Percentiles rank a stretch among this genome's conserved stretches.
These are phyloP conservation scores for Dendrobium catenatum DNA, from an alignment of 106 monocot species.

Conservation along the genomic window DNA sequence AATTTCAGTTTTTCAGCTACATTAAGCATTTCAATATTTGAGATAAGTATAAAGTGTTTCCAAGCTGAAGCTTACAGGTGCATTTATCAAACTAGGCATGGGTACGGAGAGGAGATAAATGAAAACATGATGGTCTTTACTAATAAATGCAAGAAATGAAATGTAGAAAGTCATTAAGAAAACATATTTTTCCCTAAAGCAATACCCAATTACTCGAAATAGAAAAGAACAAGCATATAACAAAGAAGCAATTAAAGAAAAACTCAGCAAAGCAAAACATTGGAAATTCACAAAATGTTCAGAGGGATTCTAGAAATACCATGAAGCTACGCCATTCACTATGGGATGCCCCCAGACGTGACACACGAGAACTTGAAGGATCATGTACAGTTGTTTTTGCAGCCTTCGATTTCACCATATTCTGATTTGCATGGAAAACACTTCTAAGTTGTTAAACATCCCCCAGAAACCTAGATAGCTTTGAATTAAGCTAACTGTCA, in stretches of 20 bases:
- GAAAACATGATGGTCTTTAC: not conserved
- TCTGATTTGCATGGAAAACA: not conserved
- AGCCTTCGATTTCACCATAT: conserved; percentile 9
- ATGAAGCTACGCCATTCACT: not conserved
- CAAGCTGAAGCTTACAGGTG: not conserved
- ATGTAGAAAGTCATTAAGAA: not conserved
- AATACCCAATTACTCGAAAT: not conserved
- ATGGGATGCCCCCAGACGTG: not conserved
- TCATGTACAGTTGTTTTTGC: not conserved
- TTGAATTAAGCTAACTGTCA: not conserved
- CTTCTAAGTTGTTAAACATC: not conserved
- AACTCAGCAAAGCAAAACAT: not conserved
- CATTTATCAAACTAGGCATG: not conserved
- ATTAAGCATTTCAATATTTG: not conserved
- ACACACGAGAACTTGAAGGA: conserved; percentile 2
- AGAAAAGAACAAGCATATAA: not conserved
- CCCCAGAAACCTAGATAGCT: not conserved
- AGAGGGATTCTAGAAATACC: not conserved
- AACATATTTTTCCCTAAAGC: not conserved
- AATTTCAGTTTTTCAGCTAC: not conserved
- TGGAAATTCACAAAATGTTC: not conserved
- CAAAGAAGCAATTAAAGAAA: not conserved
- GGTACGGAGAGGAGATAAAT: not conserved
- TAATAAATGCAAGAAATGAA: not conserved
- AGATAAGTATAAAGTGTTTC: not conserved